Evolutionary conservation across 176 grass and related monocot species (phyloP).

Genomic region (Phoenix dactylifera): DNA sequence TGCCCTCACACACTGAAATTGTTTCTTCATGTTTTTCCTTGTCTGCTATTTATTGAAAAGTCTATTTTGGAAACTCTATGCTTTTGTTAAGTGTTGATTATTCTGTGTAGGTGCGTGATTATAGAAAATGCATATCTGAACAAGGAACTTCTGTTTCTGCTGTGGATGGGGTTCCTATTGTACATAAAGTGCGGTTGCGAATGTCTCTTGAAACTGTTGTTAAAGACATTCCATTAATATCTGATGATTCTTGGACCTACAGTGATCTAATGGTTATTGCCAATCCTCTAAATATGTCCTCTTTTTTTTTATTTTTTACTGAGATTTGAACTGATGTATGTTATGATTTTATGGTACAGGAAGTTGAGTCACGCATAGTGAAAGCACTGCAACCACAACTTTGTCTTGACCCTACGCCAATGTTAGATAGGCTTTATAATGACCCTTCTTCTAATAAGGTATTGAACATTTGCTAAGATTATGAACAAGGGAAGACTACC

Average conservation of each 20-base stretch:
- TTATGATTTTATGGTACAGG: conserved; percentile 25
- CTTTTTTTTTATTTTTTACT: conserved; percentile 22
- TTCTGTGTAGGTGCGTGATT: conserved; percentile 56
- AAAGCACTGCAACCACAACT: conserved; percentile 80
- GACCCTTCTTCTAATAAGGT: conserved; percentile 83
- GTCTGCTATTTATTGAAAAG: too few relatives aligned
- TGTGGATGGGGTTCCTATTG: conserved; percentile 40
- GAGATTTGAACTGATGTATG: not conserved
- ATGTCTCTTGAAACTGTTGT: conserved; percentile 99
- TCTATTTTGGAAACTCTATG: too few relatives aligned
- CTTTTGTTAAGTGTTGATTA: conserved; percentile 12
- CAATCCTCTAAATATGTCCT: not conserved
- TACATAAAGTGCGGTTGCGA: conserved; percentile 68
- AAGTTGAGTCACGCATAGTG: conserved; percentile 88
- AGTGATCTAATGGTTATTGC: conserved; percentile 75
- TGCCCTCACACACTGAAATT: too few relatives aligned
- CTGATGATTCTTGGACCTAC: conserved; percentile 99
- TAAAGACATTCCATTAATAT: conserved; percentile 67
- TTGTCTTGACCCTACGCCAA: conserved; percentile 86
- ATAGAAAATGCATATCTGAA: conserved; percentile 48
- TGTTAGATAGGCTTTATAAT: conserved; percentile 68
- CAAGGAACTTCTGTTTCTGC: conserved; percentile 40
- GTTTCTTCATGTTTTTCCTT: too few relatives aligned
- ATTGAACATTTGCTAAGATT: conserved; percentile 16
- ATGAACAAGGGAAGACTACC: conserved; percentile 12